A percentile compares a stretch with the other conserved stretches of the same genome.
These are phyloP conservation scores for Lecanoromycetidae sp. DNA, from an alignment of 2,329 filamentous ascomycete species.

Conservation along the genomic window DNA sequence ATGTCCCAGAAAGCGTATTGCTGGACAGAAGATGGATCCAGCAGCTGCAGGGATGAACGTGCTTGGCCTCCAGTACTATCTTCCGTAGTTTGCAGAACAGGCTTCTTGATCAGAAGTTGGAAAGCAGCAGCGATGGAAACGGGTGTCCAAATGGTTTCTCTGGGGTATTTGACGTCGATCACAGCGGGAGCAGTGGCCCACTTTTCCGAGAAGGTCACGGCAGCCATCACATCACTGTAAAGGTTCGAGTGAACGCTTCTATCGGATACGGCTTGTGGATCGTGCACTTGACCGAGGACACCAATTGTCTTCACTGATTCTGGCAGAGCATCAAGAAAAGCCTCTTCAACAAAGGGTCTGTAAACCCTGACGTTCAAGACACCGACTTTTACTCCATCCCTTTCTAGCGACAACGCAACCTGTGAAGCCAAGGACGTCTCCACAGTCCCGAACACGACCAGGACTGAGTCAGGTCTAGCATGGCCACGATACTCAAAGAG, in stretches of 20 bases:
- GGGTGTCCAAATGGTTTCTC: conserved; percentile 53
- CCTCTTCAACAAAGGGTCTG: conserved; percentile 87
- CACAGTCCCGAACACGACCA: conserved; percentile 85
- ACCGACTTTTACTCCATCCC: conserved; percentile 65
- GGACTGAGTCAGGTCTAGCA: conserved; percentile 61
- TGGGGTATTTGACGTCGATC: conserved; percentile 80
- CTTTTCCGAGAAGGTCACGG: conserved; percentile 65
- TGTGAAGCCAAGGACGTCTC: conserved; percentile 80
- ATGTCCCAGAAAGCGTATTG: conserved; percentile 93
- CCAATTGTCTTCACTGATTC: conserved; percentile 62
- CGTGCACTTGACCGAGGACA: conserved; percentile 78
- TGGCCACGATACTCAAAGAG: conserved; percentile 93
- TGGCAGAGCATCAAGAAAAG: conserved; percentile 73
- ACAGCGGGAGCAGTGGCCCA: conserved; percentile 53
- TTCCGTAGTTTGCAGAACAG: conserved; percentile 24
- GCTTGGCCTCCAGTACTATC: conserved; percentile 23
- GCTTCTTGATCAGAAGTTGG: conserved; percentile 33
- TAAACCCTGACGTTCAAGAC: conserved; percentile 88
- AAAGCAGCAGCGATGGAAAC: conserved; percentile 33
- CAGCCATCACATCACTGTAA: conserved; percentile 81
- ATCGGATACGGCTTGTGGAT: conserved; percentile 61
- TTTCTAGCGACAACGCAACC: conserved; percentile 59
- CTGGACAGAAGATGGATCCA: conserved; percentile 47
- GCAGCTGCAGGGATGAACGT: conserved; percentile 38
- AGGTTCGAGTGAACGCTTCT: conserved; percentile 67